Evolutionary conservation across 129 eudicot genomes (phyloP), one percentile per base, ranked within the genome.

Genomic region (Chrysanthemum makinoi): DNA sequence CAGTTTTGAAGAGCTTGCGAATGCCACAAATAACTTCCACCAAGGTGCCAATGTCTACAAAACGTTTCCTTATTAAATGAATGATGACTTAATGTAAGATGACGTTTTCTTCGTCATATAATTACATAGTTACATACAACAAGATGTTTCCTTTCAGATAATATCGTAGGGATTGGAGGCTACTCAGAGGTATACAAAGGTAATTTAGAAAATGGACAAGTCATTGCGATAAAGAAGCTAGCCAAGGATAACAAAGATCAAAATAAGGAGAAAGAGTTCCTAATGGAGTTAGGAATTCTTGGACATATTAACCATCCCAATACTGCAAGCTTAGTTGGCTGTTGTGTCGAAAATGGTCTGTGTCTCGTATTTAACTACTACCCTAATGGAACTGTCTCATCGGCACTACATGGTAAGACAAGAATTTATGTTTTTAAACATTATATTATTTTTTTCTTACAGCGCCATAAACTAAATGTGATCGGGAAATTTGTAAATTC

Each of bases 131-230:
- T 14, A 50, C 17, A 52, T 62, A 3, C 10, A 62, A 33, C n/a
- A 12, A 18, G 14, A 48, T 48, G 19, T 51, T 66, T 14, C 26
- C 16, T 39, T 82, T 76, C 88, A 92, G 98, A 86, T 19, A 85
- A 89, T 75, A 62, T 92, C 58, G 95, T 89, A 14, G 98, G 96
- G 62, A 76, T 82, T 62, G 98, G 98, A 64, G 98, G 98, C 13
- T 92, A 86, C 82, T 92, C 98, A 12, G 95, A 92, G 82, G 98
- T 92, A 35, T 92, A 92, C 75, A 86, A 79, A 80, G 98, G 98
- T 16, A 81, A 83, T 48, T 73, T 85, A 39, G 72, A 70, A 22
- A 78, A 77, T 56, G 98, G 95, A 68, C 53, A 80, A 28, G 77
- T 48, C 47, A 89, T 92, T 61, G 98, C 98, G 28, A 89, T 92